A percentile compares a stretch with the other conserved stretches of the same genome.
These are phyloP conservation scores for Aureobasidium sp. DNA, from an alignment of 2,329 filamentous ascomycete species.

Conservation along the genomic window DNA sequence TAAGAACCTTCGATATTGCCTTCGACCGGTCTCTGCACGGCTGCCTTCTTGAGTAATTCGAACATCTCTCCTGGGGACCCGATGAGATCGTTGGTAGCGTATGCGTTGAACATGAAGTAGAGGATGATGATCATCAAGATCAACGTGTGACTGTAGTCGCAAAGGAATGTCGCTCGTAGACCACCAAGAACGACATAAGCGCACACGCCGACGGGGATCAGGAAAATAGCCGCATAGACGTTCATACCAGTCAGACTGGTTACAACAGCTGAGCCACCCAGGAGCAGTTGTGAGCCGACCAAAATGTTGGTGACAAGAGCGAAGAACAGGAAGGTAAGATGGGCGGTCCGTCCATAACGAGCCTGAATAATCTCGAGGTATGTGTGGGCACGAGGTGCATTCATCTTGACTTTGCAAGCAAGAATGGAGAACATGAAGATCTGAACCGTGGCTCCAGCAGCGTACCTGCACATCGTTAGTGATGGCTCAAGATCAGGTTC, in stretches of 20 bases:
- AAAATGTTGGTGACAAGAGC: conserved; percentile 39
- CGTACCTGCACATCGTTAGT: conserved; percentile 25
- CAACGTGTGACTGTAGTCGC: conserved; percentile 34
- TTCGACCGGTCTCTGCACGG: conserved; percentile 30
- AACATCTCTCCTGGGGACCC: conserved; percentile 35
- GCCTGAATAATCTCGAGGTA: conserved; percentile 35
- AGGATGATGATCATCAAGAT: conserved; percentile 39
- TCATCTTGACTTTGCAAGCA: conserved; percentile 35
- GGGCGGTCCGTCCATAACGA: conserved; percentile 31
- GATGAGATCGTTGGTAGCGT: conserved; percentile 33
- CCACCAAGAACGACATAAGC: conserved; percentile 33
- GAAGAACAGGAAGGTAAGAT: conserved; percentile 36
- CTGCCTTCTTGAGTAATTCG: conserved; percentile 34
- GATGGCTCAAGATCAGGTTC: too few relatives aligned
- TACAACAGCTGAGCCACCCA: conserved; percentile 39
- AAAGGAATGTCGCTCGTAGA: conserved; percentile 37
- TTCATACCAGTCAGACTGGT: conserved; percentile 38
- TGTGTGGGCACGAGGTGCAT: conserved; percentile 32
- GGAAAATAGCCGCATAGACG: conserved; percentile 37
- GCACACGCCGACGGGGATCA: conserved; percentile 36
- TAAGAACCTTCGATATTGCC: conserved; percentile 37
- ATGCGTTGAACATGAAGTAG: conserved; percentile 39
- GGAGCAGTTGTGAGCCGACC: conserved; percentile 35
- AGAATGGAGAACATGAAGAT: conserved; percentile 37
- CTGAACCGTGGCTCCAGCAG: conserved; percentile 36